Evolutionary conservation across 1,139 yeast genomes (phyloP).

Genomic region (Candida tropicalis): DNA sequence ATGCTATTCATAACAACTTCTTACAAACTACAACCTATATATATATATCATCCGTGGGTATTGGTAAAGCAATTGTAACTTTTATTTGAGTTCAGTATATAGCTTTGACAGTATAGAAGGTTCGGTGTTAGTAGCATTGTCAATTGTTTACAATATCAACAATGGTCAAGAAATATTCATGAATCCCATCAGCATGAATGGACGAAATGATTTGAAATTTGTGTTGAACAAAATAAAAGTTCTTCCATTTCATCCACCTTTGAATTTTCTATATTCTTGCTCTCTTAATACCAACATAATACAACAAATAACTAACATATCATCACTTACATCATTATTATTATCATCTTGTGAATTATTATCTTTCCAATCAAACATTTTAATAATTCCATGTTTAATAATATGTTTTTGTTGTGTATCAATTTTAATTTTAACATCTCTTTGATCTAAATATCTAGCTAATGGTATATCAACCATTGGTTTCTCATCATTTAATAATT

Average conservation of each 20-base stretch:
- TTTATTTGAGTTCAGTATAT: no score
- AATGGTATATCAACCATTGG: conserved; percentile 33
- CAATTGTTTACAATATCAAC: no score
- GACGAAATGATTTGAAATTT: no score
- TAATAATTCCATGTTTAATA: conserved; percentile 32
- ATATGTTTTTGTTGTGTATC: conserved; percentile 9
- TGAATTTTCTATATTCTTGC: conserved; percentile 41
- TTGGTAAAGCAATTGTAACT: no score
- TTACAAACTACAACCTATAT: no score
- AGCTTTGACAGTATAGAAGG: no score
- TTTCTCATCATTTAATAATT: conserved; percentile 13
- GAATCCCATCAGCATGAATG: no score
- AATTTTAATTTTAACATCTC: conserved; percentile 24
- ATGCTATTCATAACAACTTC: no score
- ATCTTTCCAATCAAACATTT: conserved; percentile 27
- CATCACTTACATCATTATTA: conserved; percentile 20
- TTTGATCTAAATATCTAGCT: conserved; percentile 34
- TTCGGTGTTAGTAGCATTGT: no score
- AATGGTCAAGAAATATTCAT: no score
- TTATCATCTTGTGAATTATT: conserved; percentile 11
- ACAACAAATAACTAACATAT: conserved; percentile 30
- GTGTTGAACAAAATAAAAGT: no score
- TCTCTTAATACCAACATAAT: conserved; percentile 39
- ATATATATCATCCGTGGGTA: no score
- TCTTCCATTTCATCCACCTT: conserved; percentile 23